phyloP scores from a whole-genome alignment of 768 basidiomycete genomes.

The Boletus tylopilopsis region DNA sequence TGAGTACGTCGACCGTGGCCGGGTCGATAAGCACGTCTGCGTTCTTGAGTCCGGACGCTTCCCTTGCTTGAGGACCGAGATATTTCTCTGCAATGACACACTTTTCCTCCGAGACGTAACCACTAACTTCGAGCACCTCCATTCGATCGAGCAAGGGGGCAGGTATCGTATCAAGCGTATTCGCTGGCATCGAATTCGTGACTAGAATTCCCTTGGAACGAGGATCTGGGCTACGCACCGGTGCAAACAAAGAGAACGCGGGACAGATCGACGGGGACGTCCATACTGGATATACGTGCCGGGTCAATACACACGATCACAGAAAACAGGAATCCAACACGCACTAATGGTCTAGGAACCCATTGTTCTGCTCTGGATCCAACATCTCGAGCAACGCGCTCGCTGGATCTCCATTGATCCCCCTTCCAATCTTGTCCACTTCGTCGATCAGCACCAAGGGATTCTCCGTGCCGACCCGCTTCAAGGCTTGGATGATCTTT shows the following conservation, averaged over 20 bases:
- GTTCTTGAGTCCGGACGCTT: conserved; percentile 79
- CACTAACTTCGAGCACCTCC: conserved; percentile 94
- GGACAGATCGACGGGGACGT: conserved; percentile 94
- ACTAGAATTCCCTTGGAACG: background rate
- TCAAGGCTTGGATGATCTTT: conserved; percentile 92
- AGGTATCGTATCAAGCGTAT: conserved; percentile 90
- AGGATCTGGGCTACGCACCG: conserved; percentile 31
- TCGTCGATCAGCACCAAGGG: conserved; percentile 93
- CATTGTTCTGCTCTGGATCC: conserved; percentile 92
- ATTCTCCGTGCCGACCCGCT: conserved; percentile 91
- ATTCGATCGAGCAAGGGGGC: conserved; percentile 92
- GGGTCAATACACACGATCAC: conserved; percentile 7
- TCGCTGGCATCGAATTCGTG: conserved; percentile 45
- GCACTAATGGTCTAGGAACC: conserved; percentile 93
- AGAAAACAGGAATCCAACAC: conserved; percentile 28
- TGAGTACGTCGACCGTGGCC: conserved; percentile 78
- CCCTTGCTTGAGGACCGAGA: conserved; percentile 90
- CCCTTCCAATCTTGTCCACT: conserved; percentile 92
- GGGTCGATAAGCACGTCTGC: conserved; percentile 80
- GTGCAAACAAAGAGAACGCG: conserved; percentile 98
- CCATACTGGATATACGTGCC: conserved; percentile 71
- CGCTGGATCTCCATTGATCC: conserved; percentile 88
- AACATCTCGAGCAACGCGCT: conserved; percentile 92
- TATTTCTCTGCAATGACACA: conserved; percentile 82
- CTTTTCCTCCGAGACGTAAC: conserved; percentile 94